Base-by-base conservation (phyloP, 768 basidiomycete genomes). In the Galerina sulciceps region DNA sequence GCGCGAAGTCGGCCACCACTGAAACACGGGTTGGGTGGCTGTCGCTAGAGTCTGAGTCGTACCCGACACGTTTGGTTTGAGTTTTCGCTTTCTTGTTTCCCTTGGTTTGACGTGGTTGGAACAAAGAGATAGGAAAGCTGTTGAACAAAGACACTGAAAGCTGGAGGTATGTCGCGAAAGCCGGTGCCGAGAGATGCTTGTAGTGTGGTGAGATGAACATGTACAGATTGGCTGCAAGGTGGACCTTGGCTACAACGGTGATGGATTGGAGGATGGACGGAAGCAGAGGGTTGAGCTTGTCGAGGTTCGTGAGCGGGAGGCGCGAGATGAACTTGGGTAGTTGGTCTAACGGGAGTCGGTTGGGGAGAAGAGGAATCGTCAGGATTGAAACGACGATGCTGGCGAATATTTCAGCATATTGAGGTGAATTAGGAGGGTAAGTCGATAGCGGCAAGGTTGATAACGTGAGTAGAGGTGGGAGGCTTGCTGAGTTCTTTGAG, bases 341-440 rank as follows among this genome's bases (percentile, higher is more conserved):
- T 18, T 85, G 80, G 0, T 75, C 70, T 18, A 87, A 76, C 36
- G 85, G 89, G 45, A 90, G 76, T 8, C 86, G 89, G 71, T 91
- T 89, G 1, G 93, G 93, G 0, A 98, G 80, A 0, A 93, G 75
- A 0, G 91, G 90, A 43, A 96, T 77, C 1, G 88, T 81, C 57
- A 96, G 77, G 54, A 96, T 84, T 59, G 76, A 71, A 14, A 76
- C 67, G 53, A 91, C 63, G 26, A 90, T 65, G 15, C 71, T 66
- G 31, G 71, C 61, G 14, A 88, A 66, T 42, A 77, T 70, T 59
- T 60, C 63, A 6, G 70, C 23, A 63, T 75, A 77, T 43, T 65
- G 52, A 1, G 68, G 64, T 1, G 67, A 63, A 42, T 62, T 36
- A 1, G 60, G 43, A 23, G 65, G 67, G 43, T 71, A 71, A 18